Conservation (phyloP, 345 rosid species). For the Salix udensis region DNA sequence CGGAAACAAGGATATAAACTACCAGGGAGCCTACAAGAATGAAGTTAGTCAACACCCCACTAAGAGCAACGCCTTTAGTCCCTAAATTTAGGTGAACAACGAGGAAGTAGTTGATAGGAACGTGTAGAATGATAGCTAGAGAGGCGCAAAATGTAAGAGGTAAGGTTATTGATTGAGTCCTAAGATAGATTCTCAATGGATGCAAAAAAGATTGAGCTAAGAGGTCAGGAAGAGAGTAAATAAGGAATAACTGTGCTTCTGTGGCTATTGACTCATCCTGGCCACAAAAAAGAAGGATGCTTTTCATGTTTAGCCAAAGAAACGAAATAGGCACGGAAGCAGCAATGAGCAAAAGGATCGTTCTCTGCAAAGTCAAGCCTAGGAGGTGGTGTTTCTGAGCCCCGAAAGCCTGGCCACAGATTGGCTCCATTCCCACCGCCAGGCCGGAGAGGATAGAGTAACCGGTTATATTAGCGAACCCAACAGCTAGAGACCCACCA, state of each 20-base stretch:
- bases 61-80: conserved; percentile 63
- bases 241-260: conserved; percentile 57
- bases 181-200: conserved; percentile 76
- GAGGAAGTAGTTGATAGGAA: conserved; percentile 36
- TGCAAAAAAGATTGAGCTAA: conserved; percentile 70
- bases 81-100: conserved; percentile 55
- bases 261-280: conserved; percentile 61
- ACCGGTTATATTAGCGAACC: conserved; percentile 87
- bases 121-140: conserved; percentile 18
- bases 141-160: conserved; percentile 21
- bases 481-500: conserved; percentile 81
- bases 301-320: conserved; percentile 72
- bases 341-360: conserved; percentile 52
- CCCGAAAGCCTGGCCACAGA: conserved; percentile 87
- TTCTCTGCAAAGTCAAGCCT: conserved; percentile 59
- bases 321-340: conserved; percentile 61
- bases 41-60: conserved; percentile 68
- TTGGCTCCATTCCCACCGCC: conserved; percentile 87
- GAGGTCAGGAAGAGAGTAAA: conserved; percentile 79
- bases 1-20: conserved; percentile 50
- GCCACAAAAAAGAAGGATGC: conserved; percentile 49
- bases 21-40: conserved; percentile 52
- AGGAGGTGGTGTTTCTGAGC: conserved; percentile 56
- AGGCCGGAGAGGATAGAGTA: conserved; percentile 87
- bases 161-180: conserved; percentile 54